Evolutionary conservation across 2,329 filamentous ascomycete genomes (phyloP).

Genomic region (Pseudogymnoascus pannorum): DNA sequence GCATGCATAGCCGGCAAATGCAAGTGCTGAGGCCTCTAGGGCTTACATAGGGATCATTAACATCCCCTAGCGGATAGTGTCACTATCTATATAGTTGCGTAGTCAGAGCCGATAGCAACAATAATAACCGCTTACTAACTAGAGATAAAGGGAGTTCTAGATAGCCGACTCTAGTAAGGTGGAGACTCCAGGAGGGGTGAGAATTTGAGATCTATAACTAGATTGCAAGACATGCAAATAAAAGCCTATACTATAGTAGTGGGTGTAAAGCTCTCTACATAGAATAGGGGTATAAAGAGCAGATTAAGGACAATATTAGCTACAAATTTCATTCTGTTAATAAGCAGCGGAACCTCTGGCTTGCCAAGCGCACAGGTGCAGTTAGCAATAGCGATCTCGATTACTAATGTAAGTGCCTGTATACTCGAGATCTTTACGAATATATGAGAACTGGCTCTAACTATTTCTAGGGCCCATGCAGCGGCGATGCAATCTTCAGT

Average conservation of each 20-base stretch:
- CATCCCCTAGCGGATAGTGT: slow-evolving; percentile 65
- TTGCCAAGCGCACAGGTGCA: slow-evolving; percentile 59
- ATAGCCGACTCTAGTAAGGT: slow-evolving; percentile 59
- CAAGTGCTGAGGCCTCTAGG: slow-evolving; percentile 55
- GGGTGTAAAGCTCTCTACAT: slow-evolving; percentile 46
- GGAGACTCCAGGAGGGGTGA: slow-evolving; percentile 49
- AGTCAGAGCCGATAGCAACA: slow-evolving; percentile 53
- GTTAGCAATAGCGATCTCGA: slow-evolving; percentile 55
- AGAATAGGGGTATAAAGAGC: slow-evolving; percentile 58
- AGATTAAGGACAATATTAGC: slow-evolving; percentile 63
- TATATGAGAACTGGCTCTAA: slow-evolving; percentile 47
- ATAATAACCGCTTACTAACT: slow-evolving; percentile 61
- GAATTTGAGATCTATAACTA: slow-evolving; percentile 44
- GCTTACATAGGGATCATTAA: slow-evolving; percentile 67
- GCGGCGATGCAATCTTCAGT: slow-evolving; percentile 40
- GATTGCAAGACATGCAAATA: slow-evolving; percentile 54
- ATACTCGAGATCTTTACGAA: slow-evolving; percentile 62
- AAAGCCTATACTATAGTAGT: slow-evolving; percentile 58
- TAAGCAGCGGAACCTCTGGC: slow-evolving; percentile 61
- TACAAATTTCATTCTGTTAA: slow-evolving; percentile 55
- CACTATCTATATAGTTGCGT: slow-evolving; percentile 66
- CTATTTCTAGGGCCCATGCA: slow-evolving; percentile 55
- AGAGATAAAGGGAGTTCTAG: slow-evolving; percentile 63
- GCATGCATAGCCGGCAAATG: slow-evolving; percentile 63
- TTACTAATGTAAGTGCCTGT: slow-evolving; percentile 50